Base-by-base conservation (phyloP, 371 early-diverging fungal species). In the Phascolomyces articulosus region DNA sequence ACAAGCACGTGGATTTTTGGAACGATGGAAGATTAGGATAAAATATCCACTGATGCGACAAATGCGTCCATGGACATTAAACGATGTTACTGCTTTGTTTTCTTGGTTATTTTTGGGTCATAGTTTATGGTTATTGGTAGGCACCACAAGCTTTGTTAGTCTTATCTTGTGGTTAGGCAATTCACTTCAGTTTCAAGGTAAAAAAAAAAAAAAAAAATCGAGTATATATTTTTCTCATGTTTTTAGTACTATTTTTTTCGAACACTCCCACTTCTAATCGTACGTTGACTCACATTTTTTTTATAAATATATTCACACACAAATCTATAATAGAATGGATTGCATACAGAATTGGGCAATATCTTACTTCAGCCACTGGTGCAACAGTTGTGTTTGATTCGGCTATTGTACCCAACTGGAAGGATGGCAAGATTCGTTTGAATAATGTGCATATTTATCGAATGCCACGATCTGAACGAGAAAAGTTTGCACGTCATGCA, bases 381-480 rank as follows among this genome's bases (percentile, higher is more conserved):
- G 89, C 91, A 40, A 87, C 89, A 3, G 91, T 98, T 34, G 85
- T 84, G 3, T 95, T 97, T 65, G 97, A 95, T 53, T 90, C 93
- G 3, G 95, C 96, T 6, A 94, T 97, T 60, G 86, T 92, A 6
- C 98, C 98, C 4, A 92, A 92, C 41, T 98, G 97, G 97, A 86
- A 91, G 59, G 91, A 91, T 23, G 96, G 97, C 9, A 87, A 90
- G 23, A 96, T 98, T 56, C 81, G 92, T 9, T 85, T 98, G 31
- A 90, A 86, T 55, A 93, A 97, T 69, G 95, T 98, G 1, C 74
- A 78, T 7, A 74, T 93, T 58, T 76, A 74, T 38, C 73, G 83
- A 3, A 83, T 83, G 86, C 73, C 75, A 26, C 70, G 71, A 26
- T 72, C 80, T 24, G 74, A 78, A 62, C 67, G 64, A 15, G 73